These are phyloP conservation scores for Zizania latifolia DNA, from an alignment of 176 grass and related monocot genomes.

Conservation along the genomic window DNA sequence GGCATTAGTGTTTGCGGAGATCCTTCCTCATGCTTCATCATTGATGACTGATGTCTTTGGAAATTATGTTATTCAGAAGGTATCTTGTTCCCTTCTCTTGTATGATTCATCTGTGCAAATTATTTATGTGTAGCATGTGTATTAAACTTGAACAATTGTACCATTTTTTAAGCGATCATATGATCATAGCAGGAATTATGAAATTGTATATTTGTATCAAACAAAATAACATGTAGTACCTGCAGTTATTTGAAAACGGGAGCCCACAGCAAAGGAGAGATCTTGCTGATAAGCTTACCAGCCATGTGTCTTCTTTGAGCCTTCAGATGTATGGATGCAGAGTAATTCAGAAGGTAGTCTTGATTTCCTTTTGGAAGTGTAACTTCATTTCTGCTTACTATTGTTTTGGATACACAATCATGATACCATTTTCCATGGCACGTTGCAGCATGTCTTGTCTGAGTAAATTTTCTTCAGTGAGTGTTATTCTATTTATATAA, in stretches of 20 bases:
- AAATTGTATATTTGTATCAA: constrained; percentile 3
- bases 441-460: background rate
- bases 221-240: background rate
- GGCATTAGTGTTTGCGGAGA: constrained; percentile 65
- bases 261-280: constrained; percentile 69
- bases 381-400: constrained; percentile 6
- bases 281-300: constrained; percentile 62
- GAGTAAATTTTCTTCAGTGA: background rate
- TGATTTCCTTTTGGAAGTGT: constrained; percentile 10
- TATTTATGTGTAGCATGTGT: background rate
- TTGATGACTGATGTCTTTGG: constrained; percentile 96
- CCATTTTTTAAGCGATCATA: constrained; percentile 4
- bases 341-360: constrained; percentile 88
- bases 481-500: background rate
- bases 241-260: constrained; percentile 89
- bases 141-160: background rate
- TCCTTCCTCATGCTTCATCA: constrained; percentile 66
- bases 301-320: constrained; percentile 69
- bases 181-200: background rate
- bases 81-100: constrained; percentile 19
- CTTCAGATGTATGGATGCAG: constrained; percentile 97
- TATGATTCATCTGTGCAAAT: background rate
- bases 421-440: background rate
- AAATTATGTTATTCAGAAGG: constrained; percentile 99
- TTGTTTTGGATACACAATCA: background rate